Evolutionary conservation across 225 moss, liverwort and hornwort species (phyloP), one percentile per base, ranked within the genome.

Genomic region (Pleurozium schreberi): DNA sequence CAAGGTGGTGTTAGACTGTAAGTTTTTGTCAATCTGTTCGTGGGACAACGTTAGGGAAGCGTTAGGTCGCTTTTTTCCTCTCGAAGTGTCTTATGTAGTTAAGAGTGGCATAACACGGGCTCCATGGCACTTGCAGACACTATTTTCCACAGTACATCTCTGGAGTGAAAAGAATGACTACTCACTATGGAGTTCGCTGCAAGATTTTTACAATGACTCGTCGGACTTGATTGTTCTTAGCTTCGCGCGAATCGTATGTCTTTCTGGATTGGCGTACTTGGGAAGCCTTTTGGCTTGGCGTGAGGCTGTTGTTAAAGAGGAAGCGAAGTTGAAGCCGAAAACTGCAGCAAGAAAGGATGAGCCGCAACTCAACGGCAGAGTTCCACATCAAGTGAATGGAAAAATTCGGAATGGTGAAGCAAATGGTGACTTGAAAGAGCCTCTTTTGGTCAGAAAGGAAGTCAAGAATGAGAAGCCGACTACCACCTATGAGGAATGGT

Each of bases 401-500:
- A 93, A 68, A 85, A 47, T 87, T 88, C 92, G 92, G 62, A 93
- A 94, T 62, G 91, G 93, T 64, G 91, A 94, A 68, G 47, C 78
- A 69, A 86, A 89, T 90, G 92, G 91, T 76, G 92, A 90, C 57
- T 53, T 98, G 64, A 94, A 88, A 76, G 95, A 98, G 88, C 95
- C 98, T 22, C 91, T 98, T 52, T 77, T 98, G 84, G 53, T 61
- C 9, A 94, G 90, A 77, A 94, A 90, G 88, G 95, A 95, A 31
- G 69, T 84, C 36, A 92, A 90, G 80, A 91, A 63, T 89, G 90
- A 88, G n/a, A 92, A 88, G n/a, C 76, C 75, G 17, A 50, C 82
- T 16, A 57, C 88, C 8, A 7, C 89, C 59, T 94, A 94, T 83
- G 95, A 96, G 68, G 95, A 96, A 84, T 98, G 96, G 98, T 98